Percentiles rank a stretch among this genome's conserved stretches.
Conservation (phyloP, 106 monocot genomes). For the Acorus calamus region DNA sequence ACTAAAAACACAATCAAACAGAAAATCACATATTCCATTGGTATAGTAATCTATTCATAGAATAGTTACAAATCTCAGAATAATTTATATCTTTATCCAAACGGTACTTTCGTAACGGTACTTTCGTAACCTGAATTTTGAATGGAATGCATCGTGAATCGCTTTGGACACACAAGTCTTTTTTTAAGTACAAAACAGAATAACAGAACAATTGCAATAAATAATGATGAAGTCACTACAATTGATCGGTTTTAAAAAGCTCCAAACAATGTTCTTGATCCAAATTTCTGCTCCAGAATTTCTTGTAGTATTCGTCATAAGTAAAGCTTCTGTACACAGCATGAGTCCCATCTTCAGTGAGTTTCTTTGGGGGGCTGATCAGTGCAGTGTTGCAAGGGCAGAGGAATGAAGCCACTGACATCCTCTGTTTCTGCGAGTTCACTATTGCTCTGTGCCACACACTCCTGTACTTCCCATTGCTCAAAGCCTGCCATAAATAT, state of each 20-base stretch:
- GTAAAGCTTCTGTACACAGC: conserved; percentile 65
- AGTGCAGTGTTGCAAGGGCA: conserved; percentile 52
- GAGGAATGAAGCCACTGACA: conserved; percentile 85
- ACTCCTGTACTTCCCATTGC: conserved; percentile 71
- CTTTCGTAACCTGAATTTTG: no score
- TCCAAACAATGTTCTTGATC: conserved; percentile 93
- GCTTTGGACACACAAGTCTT: no score
- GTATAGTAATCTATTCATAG: no score
- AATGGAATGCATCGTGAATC: no score
- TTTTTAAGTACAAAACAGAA: no score
- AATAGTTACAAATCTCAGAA: no score
- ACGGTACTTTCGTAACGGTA: no score
- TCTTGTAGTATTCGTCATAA: conserved; percentile 79
- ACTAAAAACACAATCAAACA: no score
- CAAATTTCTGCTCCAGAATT: conserved; percentile 83
- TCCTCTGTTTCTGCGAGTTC: conserved; percentile 45
- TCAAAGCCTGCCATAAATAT: conserved; percentile 45
- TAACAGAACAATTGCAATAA: no score
- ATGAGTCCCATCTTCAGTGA: conserved; percentile 20
- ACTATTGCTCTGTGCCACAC: conserved; percentile 87
- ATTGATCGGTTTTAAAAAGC: conserved; percentile 33
- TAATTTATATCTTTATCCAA: no score
- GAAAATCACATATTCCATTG: no score
- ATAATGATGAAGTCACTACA: no score
- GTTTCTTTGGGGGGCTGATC: conserved; percentile 49